Conservation (phyloP, 768 basidiomycete genomes). For the Amanita subjunquillea region DNA sequence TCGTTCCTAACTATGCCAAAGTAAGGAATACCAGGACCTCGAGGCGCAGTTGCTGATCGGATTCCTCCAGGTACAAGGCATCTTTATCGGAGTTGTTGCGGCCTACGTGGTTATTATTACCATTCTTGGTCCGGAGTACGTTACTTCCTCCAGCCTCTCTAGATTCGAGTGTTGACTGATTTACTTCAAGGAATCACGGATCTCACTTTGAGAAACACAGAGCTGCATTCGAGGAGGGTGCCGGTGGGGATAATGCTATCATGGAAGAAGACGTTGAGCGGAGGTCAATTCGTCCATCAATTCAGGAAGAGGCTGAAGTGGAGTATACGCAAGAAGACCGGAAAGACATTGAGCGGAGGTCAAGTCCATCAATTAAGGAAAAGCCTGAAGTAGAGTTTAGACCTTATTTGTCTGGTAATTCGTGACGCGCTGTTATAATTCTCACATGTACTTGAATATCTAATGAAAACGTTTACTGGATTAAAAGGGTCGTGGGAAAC, state of each 20-base stretch:
- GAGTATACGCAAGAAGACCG: background rate
- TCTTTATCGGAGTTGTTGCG: constrained; percentile 76
- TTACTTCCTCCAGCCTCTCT: constrained; percentile 6
- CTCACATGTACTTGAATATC: no score
- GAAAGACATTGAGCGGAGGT: no score
- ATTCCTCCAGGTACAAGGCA: constrained; percentile 56
- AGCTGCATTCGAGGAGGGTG: constrained; percentile 72
- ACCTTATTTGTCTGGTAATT: no score
- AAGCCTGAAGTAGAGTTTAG: no score
- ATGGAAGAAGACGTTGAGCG: constrained; percentile 13
- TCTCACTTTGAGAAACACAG: constrained; percentile 80
- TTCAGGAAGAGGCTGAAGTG: background rate
- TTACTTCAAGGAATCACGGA: constrained; percentile 47
- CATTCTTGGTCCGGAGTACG: constrained; percentile 68
- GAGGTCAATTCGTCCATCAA: background rate
- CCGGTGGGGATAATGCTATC: constrained; percentile 33
- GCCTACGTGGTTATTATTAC: constrained; percentile 70
- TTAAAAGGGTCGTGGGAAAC: no score
- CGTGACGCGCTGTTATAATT: no score
- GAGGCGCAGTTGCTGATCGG: constrained; percentile 2
- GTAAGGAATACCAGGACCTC: constrained; percentile 13
- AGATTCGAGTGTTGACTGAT: background rate
- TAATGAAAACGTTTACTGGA: no score
- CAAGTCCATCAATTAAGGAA: background rate
- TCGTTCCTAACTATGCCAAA: constrained; percentile 57